A percentile compares a stretch with the other conserved stretches of the same genome.
Conservation (phyloP, 1,139 yeast species). For the Zygoascus sp. region DNA sequence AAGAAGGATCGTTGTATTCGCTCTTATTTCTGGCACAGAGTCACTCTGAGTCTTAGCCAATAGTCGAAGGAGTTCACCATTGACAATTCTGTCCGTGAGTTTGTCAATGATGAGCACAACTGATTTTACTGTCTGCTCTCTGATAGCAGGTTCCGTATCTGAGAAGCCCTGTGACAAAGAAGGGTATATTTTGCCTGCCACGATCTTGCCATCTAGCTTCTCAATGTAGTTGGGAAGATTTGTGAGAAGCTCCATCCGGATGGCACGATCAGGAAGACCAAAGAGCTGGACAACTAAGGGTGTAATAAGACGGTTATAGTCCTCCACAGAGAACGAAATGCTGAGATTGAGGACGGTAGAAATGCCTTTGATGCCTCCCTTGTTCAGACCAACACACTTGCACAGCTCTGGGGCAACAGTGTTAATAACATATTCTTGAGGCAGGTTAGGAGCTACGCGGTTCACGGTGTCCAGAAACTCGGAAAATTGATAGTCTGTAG, state of each 20-base stretch:
- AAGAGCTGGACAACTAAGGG: slow-evolving; percentile 65
- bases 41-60: slow-evolving; percentile 89
- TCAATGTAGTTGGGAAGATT: slow-evolving; percentile 55
- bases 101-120: slow-evolving; percentile 60
- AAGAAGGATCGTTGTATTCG: slow-evolving; percentile 75
- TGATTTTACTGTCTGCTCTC: slow-evolving; percentile 77
- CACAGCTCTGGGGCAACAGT: slow-evolving; percentile 66
- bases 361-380: slow-evolving; percentile 27
- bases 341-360: slow-evolving; percentile 31
- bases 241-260: slow-evolving; percentile 65
- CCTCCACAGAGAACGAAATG: not conserved
- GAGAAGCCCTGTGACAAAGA: slow-evolving; percentile 71
- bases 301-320: slow-evolving; percentile 42
- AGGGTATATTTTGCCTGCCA: slow-evolving; percentile 67
- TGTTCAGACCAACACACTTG: slow-evolving; percentile 34
- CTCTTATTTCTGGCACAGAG: slow-evolving; percentile 74
- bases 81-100: slow-evolving; percentile 72
- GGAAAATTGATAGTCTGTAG: slow-evolving; percentile 48
- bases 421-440: slow-evolving; percentile 40
- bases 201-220: slow-evolving; percentile 48
- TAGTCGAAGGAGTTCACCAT: slow-evolving; percentile 75
- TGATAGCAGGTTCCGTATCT: slow-evolving; percentile 73
- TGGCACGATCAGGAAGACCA: slow-evolving; percentile 65
- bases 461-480: slow-evolving; percentile 38
- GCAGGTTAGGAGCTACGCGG: slow-evolving; percentile 53